Conservation (phyloP, 2,329 filamentous ascomycete species). For the Zasmidium cellare region DNA sequence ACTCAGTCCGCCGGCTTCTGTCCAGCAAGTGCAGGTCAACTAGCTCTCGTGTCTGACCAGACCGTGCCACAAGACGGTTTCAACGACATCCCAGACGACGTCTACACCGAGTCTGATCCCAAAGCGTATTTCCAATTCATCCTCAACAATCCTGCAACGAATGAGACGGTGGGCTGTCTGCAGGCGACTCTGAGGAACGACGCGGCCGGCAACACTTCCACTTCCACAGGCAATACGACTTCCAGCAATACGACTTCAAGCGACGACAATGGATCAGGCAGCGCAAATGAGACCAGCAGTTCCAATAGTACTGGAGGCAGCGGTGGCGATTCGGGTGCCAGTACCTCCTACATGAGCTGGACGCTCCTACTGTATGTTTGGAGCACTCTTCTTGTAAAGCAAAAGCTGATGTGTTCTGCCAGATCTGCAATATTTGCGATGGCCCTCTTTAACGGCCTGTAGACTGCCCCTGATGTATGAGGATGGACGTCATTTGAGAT, state of each 20-base stretch:
- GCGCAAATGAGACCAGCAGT: slow-evolving; percentile 8
- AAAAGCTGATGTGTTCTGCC: no score
- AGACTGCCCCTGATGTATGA: no score
- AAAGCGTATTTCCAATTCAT: not conserved
- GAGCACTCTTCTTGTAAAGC: not conserved
- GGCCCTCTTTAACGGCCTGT: no score
- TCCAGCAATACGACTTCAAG: not conserved
- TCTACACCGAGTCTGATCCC: not conserved
- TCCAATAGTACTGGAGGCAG: not conserved
- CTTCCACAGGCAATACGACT: not conserved
- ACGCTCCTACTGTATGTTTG: not conserved
- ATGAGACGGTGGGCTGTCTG: slow-evolving; percentile 1
- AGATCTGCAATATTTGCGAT: no score
- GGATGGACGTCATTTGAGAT: no score
- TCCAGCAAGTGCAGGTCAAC: slow-evolving; percentile 1
- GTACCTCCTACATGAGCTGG: not conserved
- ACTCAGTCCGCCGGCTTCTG: not conserved
- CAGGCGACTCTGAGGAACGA: not conserved
- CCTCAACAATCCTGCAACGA: not conserved
- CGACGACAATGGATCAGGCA: not conserved
- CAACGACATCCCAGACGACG: not conserved
- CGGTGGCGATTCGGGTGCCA: not conserved
- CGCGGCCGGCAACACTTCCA: not conserved
- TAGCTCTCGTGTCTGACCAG: not conserved
- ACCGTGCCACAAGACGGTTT: not conserved